Evolutionary conservation across 345 rosid genomes (phyloP), one percentile per base, ranked within the genome.

Genomic region (Raphanus sativus): DNA sequence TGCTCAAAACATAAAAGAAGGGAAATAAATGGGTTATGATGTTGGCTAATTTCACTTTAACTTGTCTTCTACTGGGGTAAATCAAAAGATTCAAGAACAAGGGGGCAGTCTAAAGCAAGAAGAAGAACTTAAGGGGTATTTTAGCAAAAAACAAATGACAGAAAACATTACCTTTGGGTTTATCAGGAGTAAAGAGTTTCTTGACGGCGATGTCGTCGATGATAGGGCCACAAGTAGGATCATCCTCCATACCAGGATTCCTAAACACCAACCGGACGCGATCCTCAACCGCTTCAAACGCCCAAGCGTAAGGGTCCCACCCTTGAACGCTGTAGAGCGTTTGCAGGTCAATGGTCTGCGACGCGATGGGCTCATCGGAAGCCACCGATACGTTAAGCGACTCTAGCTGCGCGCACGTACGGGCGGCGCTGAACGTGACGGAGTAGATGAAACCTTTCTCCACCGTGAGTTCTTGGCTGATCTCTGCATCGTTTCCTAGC

Each of bases 221-320:
- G 71, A 94, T 90, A 60, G 98, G 98, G 3, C 98, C 98, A 78
- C 98, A 94, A 0, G 96, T 85, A 8, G 98, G 97, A 84, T 94
- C 98, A n/a, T 94, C 97, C 77, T 91, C 98, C 98, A 91, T 94
- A 11, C 96, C 98, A 36, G 91, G 90, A 54, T 94, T 94, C 77
- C 82, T 82, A 72, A 91, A 94, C 17, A 81, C 83, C 73, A 94
- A 71, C 34, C 15, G 30, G 5, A 69, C 87, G 25, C 73, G 84
- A 58, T 84, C 92, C 12, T 82, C 91, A 16, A 74, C 80, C 1
- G 96, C 96, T 86, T 87, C 88, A 29, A 94, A 94, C 56, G 96
- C 92, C 89, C 86, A 84, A 2, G 96, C 90, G 76, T 94, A 94
- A 0, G 97, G 97, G 85, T 94, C 98, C 98, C 98, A 94, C 15